Base-by-base conservation (phyloP, 2,329 filamentous ascomycete species). In the Blumeria hordei region DNA sequence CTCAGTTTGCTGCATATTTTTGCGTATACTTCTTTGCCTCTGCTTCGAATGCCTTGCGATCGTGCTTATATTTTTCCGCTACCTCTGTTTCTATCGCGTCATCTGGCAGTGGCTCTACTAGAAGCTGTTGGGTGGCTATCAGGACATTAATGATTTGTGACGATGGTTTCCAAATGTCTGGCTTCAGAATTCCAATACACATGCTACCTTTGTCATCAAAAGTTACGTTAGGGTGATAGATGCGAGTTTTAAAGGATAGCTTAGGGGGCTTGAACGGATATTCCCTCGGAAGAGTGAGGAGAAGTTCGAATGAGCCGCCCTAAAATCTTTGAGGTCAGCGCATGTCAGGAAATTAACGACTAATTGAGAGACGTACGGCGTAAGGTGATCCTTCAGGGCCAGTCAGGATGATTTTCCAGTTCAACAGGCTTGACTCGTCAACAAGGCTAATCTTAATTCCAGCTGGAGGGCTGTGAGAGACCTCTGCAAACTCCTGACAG, bases 211-310 rank as follows among this genome's bases (percentile, higher is more conserved):
- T 80, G n/a, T 54, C 53, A 18, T 54, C 53, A 68, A 83, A 84
- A 62, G 75, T 79, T 56, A 86, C 77, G 63, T 86, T 86, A 0
- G 82, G 82, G 66, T 86, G 82, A 70, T 83, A 86, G 67, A 85
- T 81, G 62, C 83, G 83, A 51, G 81, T 85, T 57, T 73, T 74
- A 72, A 85, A 85, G 63, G 71, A 75, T 60, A 85, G 72, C 54
- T 75, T 74, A 3, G 81, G 81, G 6, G 81, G 80, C 65, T 85
- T 85, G 73, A 85, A 85, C 7, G 81, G 81, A 67, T 85, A 85
- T 62, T 81, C 77, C 61, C 71, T 76, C n/a, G 82, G 82, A 39
- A 86, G 74, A 47, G 69, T 73, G 60, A 85, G 73, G 60, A 75
- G 72, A 60, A 86, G 72, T 57, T 75, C 72, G 72, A 85, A 86